A percentile compares a stretch with the other conserved stretches of the same genome.
Conservation (phyloP, 129 eudicot species). For the Chrysanthemum seticuspe region DNA sequence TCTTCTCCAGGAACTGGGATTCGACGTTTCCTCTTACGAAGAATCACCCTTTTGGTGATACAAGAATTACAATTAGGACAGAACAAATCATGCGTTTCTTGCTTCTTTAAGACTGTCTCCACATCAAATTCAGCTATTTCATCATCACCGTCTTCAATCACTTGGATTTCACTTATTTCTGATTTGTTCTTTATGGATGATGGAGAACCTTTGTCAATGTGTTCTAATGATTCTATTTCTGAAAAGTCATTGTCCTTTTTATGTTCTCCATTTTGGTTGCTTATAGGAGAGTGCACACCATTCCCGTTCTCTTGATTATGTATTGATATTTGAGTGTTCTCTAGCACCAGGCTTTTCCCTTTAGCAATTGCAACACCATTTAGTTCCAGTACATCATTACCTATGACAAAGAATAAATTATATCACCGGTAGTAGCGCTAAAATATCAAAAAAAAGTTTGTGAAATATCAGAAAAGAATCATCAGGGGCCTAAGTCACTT, state of each 20-base stretch:
- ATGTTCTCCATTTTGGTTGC: constrained; percentile 35
- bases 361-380: constrained; percentile 15
- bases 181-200: constrained; percentile 24
- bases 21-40: constrained; percentile 77
- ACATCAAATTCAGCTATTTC: constrained; percentile 62
- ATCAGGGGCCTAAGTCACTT: background rate
- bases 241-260: constrained; percentile 32
- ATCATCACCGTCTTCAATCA: constrained; percentile 34
- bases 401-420: constrained; percentile 27
- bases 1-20: constrained; percentile 48
- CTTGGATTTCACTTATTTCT: constrained; percentile 40
- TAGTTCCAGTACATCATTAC: constrained; percentile 23
- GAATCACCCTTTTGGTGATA: constrained; percentile 82
- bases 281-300: constrained; percentile 22
- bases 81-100: constrained; percentile 83
- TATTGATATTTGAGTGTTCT: constrained; percentile 8
- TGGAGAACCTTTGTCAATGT: constrained; percentile 18
- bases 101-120: constrained; percentile 70
- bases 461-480: background rate
- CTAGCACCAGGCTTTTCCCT: constrained; percentile 17
- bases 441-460: background rate
- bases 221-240: constrained; percentile 29
- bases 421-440: background rate
- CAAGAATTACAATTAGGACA: constrained; percentile 96
- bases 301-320: constrained; percentile 26